Base-by-base conservation (phyloP, 1,284 basidiomycete genomes). In the Ustilago nuda region DNA sequence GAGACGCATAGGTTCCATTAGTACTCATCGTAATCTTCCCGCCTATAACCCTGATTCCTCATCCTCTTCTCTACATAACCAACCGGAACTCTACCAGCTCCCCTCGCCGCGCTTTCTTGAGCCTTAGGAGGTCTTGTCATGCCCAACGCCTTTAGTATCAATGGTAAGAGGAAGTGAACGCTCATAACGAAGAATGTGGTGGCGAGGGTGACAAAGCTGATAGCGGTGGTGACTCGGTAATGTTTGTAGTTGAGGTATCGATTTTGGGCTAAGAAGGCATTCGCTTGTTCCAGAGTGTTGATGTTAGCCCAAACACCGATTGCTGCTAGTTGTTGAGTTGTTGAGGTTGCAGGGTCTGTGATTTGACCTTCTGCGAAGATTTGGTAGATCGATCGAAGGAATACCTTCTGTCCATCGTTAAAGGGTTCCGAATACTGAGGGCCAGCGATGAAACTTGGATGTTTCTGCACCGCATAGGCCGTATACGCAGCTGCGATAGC, bases 131-230 rank as follows among this genome's bases (percentile, higher is more conserved):
- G 74, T 19, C 74, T 64, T 9, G 74, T 78, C 68, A 80, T 75
- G 33, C 78, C 78, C 17, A 80, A n/a, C 1, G 66, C 61, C 54
- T 80, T 75, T 33, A 77, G 51, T 36, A 78, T 72, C 13, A 78
- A 36, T 4, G 80, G 80, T 9, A 82, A 52, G 1, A 76, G 72
- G 61, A 81, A 82, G 66, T 82, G 80, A n/a, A 82, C 80, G 17
- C 66, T 71, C 67, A 78, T 81, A n/a, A 72, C 74, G 13, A 82
- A 76, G 77, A 82, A 82, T 6, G 64, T 65, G 12, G 78, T 73
- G 0, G 73, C 77, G 35, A 82, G 43, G 0, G 77, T 71, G 56
- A 81, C 69, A 79, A 79, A 82, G 32, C 60, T 61, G 46, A 82
- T 73, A 4, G 77, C 77, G 27, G 69, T 67, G 27, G 75, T 74